Percentiles rank a stretch among this genome's conserved stretches.
These are phyloP conservation scores for Septoria petroselini DNA, from an alignment of 2,329 filamentous ascomycete species.

Conservation along the genomic window DNA sequence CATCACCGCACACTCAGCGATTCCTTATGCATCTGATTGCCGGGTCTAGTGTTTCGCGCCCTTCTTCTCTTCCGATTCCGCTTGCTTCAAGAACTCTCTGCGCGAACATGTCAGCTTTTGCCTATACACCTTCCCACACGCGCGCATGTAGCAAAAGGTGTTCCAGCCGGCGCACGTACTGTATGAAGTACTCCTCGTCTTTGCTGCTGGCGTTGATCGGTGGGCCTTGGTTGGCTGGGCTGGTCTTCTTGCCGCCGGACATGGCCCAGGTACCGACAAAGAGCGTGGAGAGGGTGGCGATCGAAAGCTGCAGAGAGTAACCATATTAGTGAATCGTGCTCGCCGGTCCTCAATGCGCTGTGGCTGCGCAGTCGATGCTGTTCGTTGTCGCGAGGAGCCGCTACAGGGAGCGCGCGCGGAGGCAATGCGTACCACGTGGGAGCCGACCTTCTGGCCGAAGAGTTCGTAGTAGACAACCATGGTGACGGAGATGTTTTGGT, in stretches of 20 bases:
- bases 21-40: too few relatives aligned
- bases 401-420: not conserved
- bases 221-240: slow-evolving; percentile 49
- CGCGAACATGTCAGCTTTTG: slow-evolving; percentile 4
- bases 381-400: slow-evolving; percentile 4
- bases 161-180: slow-evolving; percentile 49
- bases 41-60: slow-evolving; percentile 19
- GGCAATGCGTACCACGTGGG: slow-evolving; percentile 48
- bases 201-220: slow-evolving; percentile 64
- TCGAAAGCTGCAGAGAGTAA: slow-evolving; percentile 53
- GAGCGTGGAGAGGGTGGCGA: slow-evolving; percentile 53
- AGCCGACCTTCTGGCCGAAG: slow-evolving; percentile 53
- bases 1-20: too few relatives aligned
- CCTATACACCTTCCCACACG: too few relatives aligned
- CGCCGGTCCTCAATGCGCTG: not conserved
- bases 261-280: slow-evolving; percentile 48
- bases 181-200: slow-evolving; percentile 66
- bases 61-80: slow-evolving; percentile 22
- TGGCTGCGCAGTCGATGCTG: not conserved
- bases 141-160: not conserved
- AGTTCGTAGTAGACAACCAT: slow-evolving; percentile 55
- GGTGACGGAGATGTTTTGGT: slow-evolving; percentile 21
- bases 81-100: slow-evolving; percentile 29
- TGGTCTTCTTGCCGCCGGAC: slow-evolving; percentile 48
- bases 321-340: not conserved